A percentile compares a stretch with the other conserved stretches of the same genome.
phyloP scores from a whole-genome alignment of 2,329 filamentous ascomycete species.

The Dryadomyces quercivorus region DNA sequence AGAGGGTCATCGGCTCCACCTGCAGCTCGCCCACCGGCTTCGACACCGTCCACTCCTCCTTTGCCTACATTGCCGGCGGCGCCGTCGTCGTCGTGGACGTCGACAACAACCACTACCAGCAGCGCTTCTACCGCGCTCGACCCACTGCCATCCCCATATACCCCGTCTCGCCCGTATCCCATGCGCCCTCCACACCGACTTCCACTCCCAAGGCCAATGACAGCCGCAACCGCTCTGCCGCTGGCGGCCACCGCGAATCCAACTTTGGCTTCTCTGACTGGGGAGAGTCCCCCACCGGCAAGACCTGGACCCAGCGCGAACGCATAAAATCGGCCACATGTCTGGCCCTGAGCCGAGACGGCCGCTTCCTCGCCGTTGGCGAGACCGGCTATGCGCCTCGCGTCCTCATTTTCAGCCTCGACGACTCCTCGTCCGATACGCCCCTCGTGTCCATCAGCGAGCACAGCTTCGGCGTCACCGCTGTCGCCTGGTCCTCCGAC shows the following conservation, averaged over 20 bases:
- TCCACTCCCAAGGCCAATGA: constrained; percentile 51
- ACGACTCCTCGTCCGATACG: constrained; percentile 66
- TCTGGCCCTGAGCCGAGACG: constrained; percentile 77
- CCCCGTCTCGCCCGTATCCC: constrained; percentile 39
- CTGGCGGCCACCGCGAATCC: constrained; percentile 31
- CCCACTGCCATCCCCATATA: constrained; percentile 61
- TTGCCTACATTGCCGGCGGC: constrained; percentile 86
- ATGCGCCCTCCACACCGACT: constrained; percentile 36
- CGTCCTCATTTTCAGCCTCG: constrained; percentile 78
- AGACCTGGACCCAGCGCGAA: constrained; percentile 79
- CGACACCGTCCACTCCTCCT: constrained; percentile 63
- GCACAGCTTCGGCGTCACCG: constrained; percentile 79
- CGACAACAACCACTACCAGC: constrained; percentile 52
- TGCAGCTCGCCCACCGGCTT: constrained; percentile 77
- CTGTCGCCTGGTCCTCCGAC: constrained; percentile 81
- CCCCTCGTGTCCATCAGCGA: constrained; percentile 80
- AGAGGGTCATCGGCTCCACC: constrained; percentile 83
- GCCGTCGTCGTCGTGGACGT: constrained; percentile 84
- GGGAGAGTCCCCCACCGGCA: constrained; percentile 51
- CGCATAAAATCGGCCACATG: constrained; percentile 91
- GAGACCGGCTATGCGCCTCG: constrained; percentile 92
- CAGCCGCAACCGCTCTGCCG: constrained; percentile 43
- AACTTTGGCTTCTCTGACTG: constrained; percentile 33
- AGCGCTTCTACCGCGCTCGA: constrained; percentile 83
- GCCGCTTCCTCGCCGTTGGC: constrained; percentile 77